Base-by-base conservation (phyloP, 2,329 filamentous ascomycete genomes). In the Thielaviopsis musarum region DNA sequence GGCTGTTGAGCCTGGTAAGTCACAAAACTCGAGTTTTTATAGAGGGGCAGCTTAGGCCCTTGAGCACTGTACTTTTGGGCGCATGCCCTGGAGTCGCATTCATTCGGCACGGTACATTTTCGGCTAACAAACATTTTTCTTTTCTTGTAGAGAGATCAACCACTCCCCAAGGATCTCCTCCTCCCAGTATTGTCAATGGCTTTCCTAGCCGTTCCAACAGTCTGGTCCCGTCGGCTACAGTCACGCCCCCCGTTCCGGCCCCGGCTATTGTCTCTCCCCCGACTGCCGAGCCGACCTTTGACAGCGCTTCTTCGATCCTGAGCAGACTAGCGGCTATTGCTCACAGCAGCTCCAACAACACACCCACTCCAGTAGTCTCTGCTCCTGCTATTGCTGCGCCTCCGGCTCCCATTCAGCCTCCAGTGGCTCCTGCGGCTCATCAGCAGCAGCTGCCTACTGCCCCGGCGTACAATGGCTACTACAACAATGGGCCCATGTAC, bases 291-390 rank as follows among this genome's bases (percentile, higher is more conserved):
- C 67, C 72, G 61, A 69, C 67, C 63, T 70, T 77, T 60, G 77
- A 75, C 52, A 72, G 69, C 59, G 71, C 75, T 63, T 71, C 74
- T 62, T 84, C 82, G 64, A 90, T 93, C 65, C 49, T 61, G 24
- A 59, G 60, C 21, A 52, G 60, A 52, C 78, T 93, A 63, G 86
- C 87, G 64, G 88, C 87, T 67, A 86, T 93, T 72, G 86, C 87
- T 48, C 85, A 87, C 64, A 85, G 88, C 70, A 89, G 83, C 69
- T 80, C 67, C 66, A 73, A 67, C 66, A 68, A 70, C 57, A 68
- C 64, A 57, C 65, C 73, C 57, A 68, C 80, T 62, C 71, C 77
- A 45, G 71, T 75, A 54, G 72, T 77, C 57, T 71, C 73, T 68
- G 67, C 64, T 59, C 65, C 71, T 62, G 66, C 70, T 58, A 60